Evolutionary conservation across 768 basidiomycete species (phyloP), one percentile per base, ranked within the genome.

Genomic region (Pholiota molesta): DNA sequence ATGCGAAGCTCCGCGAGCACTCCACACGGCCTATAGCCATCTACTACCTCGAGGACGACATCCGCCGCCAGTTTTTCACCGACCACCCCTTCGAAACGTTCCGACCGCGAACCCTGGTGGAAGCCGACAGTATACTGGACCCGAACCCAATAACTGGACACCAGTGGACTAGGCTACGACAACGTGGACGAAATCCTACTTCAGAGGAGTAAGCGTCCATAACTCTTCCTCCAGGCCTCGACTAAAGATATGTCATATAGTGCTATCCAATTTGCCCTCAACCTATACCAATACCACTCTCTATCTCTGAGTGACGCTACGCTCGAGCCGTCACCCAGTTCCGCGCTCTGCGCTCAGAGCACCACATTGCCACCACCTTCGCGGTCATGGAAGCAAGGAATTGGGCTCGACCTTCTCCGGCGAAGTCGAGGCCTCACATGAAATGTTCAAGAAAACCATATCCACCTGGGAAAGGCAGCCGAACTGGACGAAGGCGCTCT

Each of bases 71-170:
- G 73, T 99, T 99, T 81, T 99, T 96, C 80, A 80, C 81, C 44
- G 97, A 99, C 78, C 96, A 97, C 73, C 95, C 97, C 7, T 97
- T 97, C 71, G 96, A 99, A 77, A 90, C 94, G 1, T 92, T 96
- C 75, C 82, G 96, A 45, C 87, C 94, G 1, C 80, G 81, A 9
- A 87, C 84, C 11, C 73, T 99, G 55, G 85, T 92, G 0, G 97
- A 99, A 76, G 81, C 81, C 16, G 86, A 79, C 19, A 73, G 72
- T 17, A 79, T 92, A 54, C 80, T 83, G 69, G 76, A 80, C 19
- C 78, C 83, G 45, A 85, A 90, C 68, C 80, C 82, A 16, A 69
- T 91, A 2, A 74, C 71, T 35, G 94, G 90, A 0, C 66, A 69
- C 52, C 76, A 78, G 21, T 99, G 97, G 97, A 88, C 81, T 58